A percentile compares a stretch with the other conserved stretches of the same genome.
These are phyloP conservation scores for Aureobasidium sp. DNA, from an alignment of 2,329 filamentous ascomycete species.

Conservation along the genomic window DNA sequence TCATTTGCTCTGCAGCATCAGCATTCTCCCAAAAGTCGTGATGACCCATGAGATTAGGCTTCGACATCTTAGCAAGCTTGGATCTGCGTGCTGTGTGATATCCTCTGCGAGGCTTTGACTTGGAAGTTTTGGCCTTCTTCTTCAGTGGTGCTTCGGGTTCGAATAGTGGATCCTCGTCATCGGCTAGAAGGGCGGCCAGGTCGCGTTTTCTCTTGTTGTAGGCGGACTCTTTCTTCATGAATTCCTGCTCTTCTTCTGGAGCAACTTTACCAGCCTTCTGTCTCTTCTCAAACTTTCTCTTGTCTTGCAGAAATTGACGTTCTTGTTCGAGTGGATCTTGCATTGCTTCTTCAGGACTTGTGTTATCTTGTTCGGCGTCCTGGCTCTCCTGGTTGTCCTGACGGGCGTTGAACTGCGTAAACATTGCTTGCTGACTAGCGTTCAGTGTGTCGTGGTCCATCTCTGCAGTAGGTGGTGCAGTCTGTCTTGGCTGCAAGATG, in stretches of 20 bases:
- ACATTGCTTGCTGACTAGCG: background rate
- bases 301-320: background rate
- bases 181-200: background rate
- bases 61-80: background rate
- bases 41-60: background rate
- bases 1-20: background rate
- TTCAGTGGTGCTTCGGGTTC: background rate
- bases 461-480: background rate
- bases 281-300: constrained; percentile 11
- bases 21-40: background rate
- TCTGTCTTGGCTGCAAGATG: background rate
- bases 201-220: background rate
- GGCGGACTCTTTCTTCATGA: background rate
- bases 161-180: background rate
- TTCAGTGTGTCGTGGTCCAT: background rate
- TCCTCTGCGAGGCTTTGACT: background rate
- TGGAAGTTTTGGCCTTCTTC: background rate
- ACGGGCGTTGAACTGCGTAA: background rate
- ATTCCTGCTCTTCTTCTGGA: constrained; percentile 20
- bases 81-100: too few relatives aligned
- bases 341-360: background rate
- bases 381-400: too few relatives aligned
- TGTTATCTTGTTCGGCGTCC: background rate
- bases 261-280: constrained; percentile 13
- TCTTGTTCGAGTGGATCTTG: background rate